A percentile compares a stretch with the other conserved stretches of the same genome.
These are phyloP conservation scores for Avicennia marina DNA, from an alignment of 257 asterid species.

Conservation along the genomic window DNA sequence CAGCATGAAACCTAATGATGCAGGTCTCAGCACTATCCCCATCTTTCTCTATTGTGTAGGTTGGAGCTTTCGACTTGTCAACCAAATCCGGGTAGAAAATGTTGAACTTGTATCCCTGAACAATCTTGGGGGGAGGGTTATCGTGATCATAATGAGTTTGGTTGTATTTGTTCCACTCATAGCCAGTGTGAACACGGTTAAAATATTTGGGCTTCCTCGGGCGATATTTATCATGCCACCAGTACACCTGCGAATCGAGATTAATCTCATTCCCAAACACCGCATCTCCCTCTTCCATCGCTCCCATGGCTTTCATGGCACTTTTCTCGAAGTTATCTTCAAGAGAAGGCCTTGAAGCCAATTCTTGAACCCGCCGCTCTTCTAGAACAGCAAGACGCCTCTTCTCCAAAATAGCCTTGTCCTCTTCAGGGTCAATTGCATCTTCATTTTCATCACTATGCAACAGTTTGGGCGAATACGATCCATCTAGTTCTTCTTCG, in stretches of 20 bases:
- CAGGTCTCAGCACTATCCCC: conserved; percentile 81
- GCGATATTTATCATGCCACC: conserved; percentile 92
- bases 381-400: conserved; percentile 74
- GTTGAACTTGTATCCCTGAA: conserved; percentile 86
- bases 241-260: conserved; percentile 85
- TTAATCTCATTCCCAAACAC: conserved; percentile 90
- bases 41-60: conserved; percentile 65
- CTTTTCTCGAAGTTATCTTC: conserved; percentile 71
- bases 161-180: conserved; percentile 84
- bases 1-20: conserved; percentile 75
- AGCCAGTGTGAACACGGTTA: conserved; percentile 85
- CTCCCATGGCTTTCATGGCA: conserved; percentile 84
- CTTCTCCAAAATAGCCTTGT: conserved; percentile 74
- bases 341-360: conserved; percentile 53
- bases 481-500: conserved; percentile 61
- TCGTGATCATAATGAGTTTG: conserved; percentile 86
- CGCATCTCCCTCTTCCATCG: conserved; percentile 89
- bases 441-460: conserved; percentile 84
- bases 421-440: conserved; percentile 90
- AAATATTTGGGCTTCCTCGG: conserved; percentile 86
- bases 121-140: conserved; percentile 85
- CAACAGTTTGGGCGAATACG: conserved; percentile 73
- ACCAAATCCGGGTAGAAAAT: conserved; percentile 85
- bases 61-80: conserved; percentile 71
- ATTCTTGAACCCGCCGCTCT: conserved; percentile 80